Percentiles rank a stretch among this genome's conserved stretches.
phyloP scores from a whole-genome alignment of 805 yeast genomes.

The Saccharomycopsis sp. region DNA sequence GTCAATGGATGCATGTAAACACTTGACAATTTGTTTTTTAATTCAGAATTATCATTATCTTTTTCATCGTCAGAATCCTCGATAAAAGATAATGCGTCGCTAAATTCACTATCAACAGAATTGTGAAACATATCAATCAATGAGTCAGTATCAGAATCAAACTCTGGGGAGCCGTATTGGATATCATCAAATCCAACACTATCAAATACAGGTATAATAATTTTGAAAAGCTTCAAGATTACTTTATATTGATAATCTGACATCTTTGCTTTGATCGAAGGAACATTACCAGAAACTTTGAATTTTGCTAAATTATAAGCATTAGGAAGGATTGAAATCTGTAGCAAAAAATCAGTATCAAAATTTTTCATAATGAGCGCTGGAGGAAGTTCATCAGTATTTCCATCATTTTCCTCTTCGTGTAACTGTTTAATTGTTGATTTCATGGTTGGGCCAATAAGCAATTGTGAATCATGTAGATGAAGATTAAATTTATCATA shows the following conservation, averaged over 20 bases:
- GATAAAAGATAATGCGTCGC: constrained; percentile 16
- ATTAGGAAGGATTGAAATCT: constrained; percentile 76
- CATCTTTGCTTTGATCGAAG: constrained; percentile 57
- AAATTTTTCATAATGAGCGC: constrained; percentile 67
- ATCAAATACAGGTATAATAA: constrained; percentile 46
- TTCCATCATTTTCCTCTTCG: constrained; percentile 21
- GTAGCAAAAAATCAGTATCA: constrained; percentile 62
- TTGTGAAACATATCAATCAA: constrained; percentile 10
- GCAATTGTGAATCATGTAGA: constrained; percentile 76
- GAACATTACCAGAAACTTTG: constrained; percentile 67
- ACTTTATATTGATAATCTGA: constrained; percentile 88
- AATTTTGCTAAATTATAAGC: constrained; percentile 65
- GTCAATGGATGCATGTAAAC: neutral
- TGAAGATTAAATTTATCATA: constrained; percentile 76
- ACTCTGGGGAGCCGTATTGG: constrained; percentile 19
- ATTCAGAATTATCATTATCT: neutral
- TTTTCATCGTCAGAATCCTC: constrained; percentile 12
- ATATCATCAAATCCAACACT: constrained; percentile 21
- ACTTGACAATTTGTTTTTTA: neutral
- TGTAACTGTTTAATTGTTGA: constrained; percentile 69
- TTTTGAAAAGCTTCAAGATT: constrained; percentile 66
- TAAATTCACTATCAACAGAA: constrained; percentile 18
- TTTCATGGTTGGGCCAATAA: constrained; percentile 75
- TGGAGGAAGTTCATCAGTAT: constrained; percentile 1
- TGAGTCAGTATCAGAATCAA: constrained; percentile 7